Conservation (phyloP, 108 stramenopile genomes). For the Parmales sp. region DNA sequence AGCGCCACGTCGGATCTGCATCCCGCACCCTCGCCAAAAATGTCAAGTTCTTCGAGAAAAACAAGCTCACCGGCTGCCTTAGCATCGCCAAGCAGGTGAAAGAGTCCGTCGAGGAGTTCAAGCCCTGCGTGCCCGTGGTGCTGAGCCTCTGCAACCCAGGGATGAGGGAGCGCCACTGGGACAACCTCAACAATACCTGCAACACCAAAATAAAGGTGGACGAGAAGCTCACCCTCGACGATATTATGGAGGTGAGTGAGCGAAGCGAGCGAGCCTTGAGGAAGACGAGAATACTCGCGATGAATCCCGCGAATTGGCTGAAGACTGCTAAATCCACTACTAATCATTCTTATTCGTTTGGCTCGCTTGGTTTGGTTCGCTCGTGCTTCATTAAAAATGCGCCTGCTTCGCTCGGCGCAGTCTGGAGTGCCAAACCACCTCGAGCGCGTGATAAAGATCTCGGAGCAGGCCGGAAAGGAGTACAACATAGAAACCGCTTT, state of each 20-base stretch:
- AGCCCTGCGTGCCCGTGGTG: conserved; percentile 39
- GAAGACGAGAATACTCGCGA: too few relatives aligned
- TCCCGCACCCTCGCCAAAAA: conserved; percentile 27
- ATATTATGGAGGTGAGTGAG: conserved; percentile 34
- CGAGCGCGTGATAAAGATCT: conserved; percentile 27
- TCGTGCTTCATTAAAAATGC: too few relatives aligned
- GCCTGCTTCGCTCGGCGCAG: too few relatives aligned
- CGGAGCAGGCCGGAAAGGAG: conserved; percentile 53
- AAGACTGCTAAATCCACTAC: too few relatives aligned
- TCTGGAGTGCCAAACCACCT: conserved; percentile 27
- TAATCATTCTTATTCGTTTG: too few relatives aligned
- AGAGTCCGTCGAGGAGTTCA: conserved; percentile 27
- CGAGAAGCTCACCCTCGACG: conserved; percentile 17
- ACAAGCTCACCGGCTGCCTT: conserved; percentile 23
- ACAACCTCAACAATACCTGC: conserved; percentile 14
- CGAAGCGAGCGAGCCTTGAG: too few relatives aligned
- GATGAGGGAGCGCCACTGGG: conserved; percentile 55
- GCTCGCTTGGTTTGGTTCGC: too few relatives aligned
- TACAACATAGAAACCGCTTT: conserved; percentile 49
- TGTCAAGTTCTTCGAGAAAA: conserved; percentile 31
- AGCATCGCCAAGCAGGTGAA: conserved; percentile 12
- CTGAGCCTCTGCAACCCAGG: conserved; percentile 38
- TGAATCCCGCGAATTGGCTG: too few relatives aligned
- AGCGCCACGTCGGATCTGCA: conserved; percentile 26
- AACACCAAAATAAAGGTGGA: conserved; percentile 19